Evolutionary conservation across 2,329 filamentous ascomycete genomes (phyloP), one percentile per base, ranked within the genome.

Genomic region (Gaeumannomyces tritici): DNA sequence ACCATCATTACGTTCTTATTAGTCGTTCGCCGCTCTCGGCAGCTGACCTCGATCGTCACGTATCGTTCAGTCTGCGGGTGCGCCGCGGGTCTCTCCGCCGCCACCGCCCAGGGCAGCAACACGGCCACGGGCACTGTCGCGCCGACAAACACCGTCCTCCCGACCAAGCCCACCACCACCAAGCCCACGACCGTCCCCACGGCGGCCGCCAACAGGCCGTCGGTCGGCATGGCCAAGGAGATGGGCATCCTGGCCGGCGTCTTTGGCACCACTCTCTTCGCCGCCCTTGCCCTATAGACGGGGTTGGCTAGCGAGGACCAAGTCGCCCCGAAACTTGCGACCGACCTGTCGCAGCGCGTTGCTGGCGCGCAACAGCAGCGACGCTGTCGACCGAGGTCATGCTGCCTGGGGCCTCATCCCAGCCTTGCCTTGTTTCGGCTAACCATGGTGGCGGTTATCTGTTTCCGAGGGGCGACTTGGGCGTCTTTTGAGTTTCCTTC

Each of bases 141-240:
- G 1, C 24, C 55, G 29, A 18, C 29, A 21, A 51, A 28, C 55
- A 61, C 55, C 24, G 59, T 33, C 15, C 3, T 33, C 5, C 27
- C 42, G 18, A n/a, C n/a, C n/a, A n/a, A n/a, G n/a, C n/a, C n/a
- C n/a, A 54, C 51, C 33, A 29, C 31, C 29, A 33, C 51, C 13
- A 15, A 24, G 54, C 60, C 60, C 18, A 57, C 54, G 2, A 57
- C 55, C 13, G 54, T 51, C 2, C 60, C 33, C 18, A 64, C 63
- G 28, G 59, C 62, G 4, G 55, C 61, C 27, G 61, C 57, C 61
- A 64, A 61, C 62, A 63, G 63, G 61, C 63, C 64, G 3, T 9
- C 33, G 8, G 33, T 35, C 26, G 63, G 62, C 57, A 47, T 66
- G 12, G 29, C 61, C 31, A 68, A 70, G 47, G 63, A 69, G 2